Evolutionary conservation across 441 rosid species (phyloP).

Genomic region (Pelargonium australe): DNA sequence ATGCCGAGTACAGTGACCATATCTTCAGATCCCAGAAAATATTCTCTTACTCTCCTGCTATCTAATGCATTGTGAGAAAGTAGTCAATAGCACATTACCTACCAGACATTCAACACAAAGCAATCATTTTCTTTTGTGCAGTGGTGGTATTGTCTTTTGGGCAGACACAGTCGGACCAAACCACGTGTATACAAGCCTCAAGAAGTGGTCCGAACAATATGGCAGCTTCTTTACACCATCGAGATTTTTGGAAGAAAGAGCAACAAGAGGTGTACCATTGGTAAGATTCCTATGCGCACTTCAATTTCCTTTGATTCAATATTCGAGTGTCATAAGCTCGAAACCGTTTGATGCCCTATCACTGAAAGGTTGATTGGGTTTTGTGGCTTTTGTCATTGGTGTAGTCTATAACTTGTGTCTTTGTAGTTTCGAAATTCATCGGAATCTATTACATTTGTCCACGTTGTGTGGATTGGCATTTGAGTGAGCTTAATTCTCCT

Average conservation of each 20-base stretch:
- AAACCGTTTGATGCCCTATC: too few species aligned
- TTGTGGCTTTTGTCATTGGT: background rate
- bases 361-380: too few species aligned
- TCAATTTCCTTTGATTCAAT: too few species aligned
- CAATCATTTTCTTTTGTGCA: constrained; percentile 26
- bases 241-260: constrained; percentile 34
- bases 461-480: background rate
- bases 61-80: too few species aligned
- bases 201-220: constrained; percentile 58
- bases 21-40: background rate
- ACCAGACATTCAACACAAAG: constrained; percentile 1
- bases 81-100: too few species aligned
- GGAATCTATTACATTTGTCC: background rate
- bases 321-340: too few species aligned
- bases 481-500: too few species aligned
- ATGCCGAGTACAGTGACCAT: background rate
- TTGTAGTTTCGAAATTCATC: too few species aligned
- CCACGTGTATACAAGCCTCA: constrained; percentile 54
- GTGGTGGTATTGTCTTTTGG: constrained; percentile 86
- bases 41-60: too few species aligned
- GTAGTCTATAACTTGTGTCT: background rate
- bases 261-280: background rate
- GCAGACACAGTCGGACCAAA: constrained; percentile 59
- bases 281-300: background rate
- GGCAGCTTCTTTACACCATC: constrained; percentile 74